Evolutionary conservation across 148 eudicot genomes (phyloP).

Genomic region (Vaccinium darrowii): DNA sequence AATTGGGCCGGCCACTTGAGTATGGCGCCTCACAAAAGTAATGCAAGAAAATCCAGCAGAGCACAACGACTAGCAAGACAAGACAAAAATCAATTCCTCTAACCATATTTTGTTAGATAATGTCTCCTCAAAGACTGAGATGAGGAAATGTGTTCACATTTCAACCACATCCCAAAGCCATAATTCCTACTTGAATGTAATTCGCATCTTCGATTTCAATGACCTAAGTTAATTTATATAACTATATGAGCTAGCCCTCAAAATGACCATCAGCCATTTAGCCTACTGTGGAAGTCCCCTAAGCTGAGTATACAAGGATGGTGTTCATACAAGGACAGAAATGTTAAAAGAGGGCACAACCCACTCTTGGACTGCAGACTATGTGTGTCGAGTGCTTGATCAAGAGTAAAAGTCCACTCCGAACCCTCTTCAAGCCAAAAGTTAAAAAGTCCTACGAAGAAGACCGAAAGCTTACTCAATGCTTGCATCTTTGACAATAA

Average conservation of each 20-base stretch:
- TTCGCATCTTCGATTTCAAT: not conserved
- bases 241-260: too few species aligned
- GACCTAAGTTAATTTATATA: not conserved
- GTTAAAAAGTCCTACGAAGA: not conserved
- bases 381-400: not conserved
- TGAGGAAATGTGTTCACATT: not conserved
- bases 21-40: too few species aligned
- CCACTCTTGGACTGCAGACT: not conserved
- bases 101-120: not conserved
- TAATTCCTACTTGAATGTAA: not conserved
- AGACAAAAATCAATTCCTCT: too few species aligned
- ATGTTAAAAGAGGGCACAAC: not conserved
- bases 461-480: not conserved
- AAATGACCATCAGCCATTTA: too few species aligned
- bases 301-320: too few species aligned
- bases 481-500: constrained; percentile 22
- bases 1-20: too few species aligned
- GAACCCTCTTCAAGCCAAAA: not conserved
- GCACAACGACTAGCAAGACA: too few species aligned
- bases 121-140: not conserved
- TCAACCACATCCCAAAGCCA: not conserved
- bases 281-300: too few species aligned
- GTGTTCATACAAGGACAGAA: not conserved
- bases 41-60: too few species aligned
- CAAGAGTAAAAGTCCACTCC: not conserved